Evolutionary conservation across 371 early-diverging fungal genomes (phyloP), one percentile per base, ranked within the genome.

Genomic region (Thermomucor indicae-seudaticae): DNA sequence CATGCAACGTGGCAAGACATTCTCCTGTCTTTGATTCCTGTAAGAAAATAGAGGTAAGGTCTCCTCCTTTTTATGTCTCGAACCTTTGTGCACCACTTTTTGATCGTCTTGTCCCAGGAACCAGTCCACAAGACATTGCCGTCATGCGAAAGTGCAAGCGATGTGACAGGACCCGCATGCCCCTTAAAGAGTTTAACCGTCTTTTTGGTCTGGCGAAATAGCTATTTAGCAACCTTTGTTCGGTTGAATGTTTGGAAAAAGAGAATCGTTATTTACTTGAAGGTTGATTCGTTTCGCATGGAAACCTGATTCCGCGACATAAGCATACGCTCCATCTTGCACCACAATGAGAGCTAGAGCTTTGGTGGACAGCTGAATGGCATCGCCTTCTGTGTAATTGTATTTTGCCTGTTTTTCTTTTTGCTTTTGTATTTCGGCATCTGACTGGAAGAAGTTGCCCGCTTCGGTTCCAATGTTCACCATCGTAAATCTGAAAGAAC

Each of bases 151-250:
- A 78, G 55, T 0, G 71, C 80, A 2, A 90, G 42, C 28, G 75
- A 75, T 6, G 92, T 92, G 27, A 91, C 91, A 14, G 93, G 93
- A 4, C 92, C 93, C 11, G 65, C 52, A 57, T 93, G 93, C 12
- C 92, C 93, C 44, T 79, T 80, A 58, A 79, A 92, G 0, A 78
- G 16, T 46, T 71, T 76, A 19, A 73, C 61, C 5, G 76, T 53
- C 37, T 83, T 87, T 3, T 85, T 81, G 6, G 84, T 81, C 89
- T 86, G 61, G 4, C 5, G 14, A n/a, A 3, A n/a, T 24, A 44
- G 20, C 38, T 4, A 25, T 11, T 14, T 19, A 39, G n/a, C 28
- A 38, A 40, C 20, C 8, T 39, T 24, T 2, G 1, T 22, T 8
- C 1, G 6, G 39, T 27, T 4, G 35, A 5, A 32, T 35, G 19